These are phyloP conservation scores for Monosporozyma solicola DNA, from an alignment of 805 yeast species.

Conservation along the genomic window DNA sequence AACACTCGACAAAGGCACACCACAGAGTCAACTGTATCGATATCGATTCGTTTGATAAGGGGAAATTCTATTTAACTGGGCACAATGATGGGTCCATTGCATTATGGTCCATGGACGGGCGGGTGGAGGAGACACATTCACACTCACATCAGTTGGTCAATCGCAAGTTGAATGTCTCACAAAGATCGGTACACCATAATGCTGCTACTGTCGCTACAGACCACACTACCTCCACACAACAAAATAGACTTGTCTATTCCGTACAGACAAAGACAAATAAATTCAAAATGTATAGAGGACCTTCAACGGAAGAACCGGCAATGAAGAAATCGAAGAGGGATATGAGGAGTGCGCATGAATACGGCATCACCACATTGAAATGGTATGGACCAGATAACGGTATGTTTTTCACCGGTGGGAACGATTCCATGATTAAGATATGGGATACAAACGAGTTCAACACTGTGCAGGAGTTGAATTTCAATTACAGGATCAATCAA, in stretches of 20 bases:
- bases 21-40: not conserved
- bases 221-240: not conserved
- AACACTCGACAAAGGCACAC: not conserved
- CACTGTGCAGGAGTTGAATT: slow-evolving; percentile 57
- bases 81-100: slow-evolving; percentile 31
- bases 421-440: slow-evolving; percentile 63
- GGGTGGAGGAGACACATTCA: not conserved
- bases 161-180: slow-evolving; percentile 20
- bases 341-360: slow-evolving; percentile 39
- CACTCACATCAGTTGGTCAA: slow-evolving; percentile 15
- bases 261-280: slow-evolving; percentile 16
- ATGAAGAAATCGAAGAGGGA: not conserved
- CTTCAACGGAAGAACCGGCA: not conserved
- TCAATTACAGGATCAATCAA: slow-evolving; percentile 55
- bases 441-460: slow-evolving; percentile 69
- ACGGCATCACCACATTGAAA: slow-evolving; percentile 60
- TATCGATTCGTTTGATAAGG: slow-evolving; percentile 16
- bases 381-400: slow-evolving; percentile 94
- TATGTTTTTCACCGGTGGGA: slow-evolving; percentile 73
- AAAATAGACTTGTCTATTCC: slow-evolving; percentile 11
- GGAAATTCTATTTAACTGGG: slow-evolving; percentile 15
- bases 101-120: slow-evolving; percentile 24
- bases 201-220: not conserved
- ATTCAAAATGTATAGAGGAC: slow-evolving; percentile 14
- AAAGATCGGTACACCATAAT: not conserved